A percentile compares a stretch with the other conserved stretches of the same genome.
These are phyloP conservation scores for Lasiosphaeris hirsuta DNA, from an alignment of 495 filamentous ascomycete species.

Conservation along the genomic window DNA sequence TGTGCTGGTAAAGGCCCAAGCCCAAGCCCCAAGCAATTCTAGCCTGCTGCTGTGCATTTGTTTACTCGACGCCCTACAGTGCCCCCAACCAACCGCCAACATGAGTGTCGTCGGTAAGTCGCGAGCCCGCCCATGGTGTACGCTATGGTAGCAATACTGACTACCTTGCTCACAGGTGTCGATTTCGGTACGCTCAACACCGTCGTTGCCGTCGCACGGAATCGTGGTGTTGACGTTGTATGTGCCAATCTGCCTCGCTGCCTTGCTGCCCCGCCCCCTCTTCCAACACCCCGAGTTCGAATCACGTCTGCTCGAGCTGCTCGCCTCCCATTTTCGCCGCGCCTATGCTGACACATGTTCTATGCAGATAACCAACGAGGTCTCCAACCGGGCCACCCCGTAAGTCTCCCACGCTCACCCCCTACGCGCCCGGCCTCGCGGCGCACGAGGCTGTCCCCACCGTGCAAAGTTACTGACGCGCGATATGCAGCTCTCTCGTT, in stretches of 20 bases:
- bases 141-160: slow-evolving; percentile 12
- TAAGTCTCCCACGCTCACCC: slow-evolving; percentile 50
- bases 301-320: background rate
- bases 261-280: background rate
- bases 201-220: slow-evolving; percentile 93
- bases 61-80: slow-evolving; percentile 27
- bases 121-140: background rate
- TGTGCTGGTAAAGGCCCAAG: slow-evolving; percentile 16
- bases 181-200: slow-evolving; percentile 98
- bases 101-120: slow-evolving; percentile 50
- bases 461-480: slow-evolving; percentile 29
- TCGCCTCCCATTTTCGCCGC: background rate
- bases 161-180: slow-evolving; percentile 52
- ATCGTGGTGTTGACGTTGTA: slow-evolving; percentile 99
- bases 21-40: background rate
- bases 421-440: slow-evolving; percentile 3
- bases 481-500: slow-evolving; percentile 70
- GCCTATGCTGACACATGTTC: background rate
- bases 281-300: background rate
- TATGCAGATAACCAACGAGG: slow-evolving; percentile 90
- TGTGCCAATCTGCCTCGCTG: slow-evolving; percentile 42
- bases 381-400: slow-evolving; percentile 97
- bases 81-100: slow-evolving; percentile 34
- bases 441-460: background rate
- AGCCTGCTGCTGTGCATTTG: slow-evolving; percentile 11